Conservation (phyloP, 805 yeast genomes). For the Hyphopichia homilentoma region DNA sequence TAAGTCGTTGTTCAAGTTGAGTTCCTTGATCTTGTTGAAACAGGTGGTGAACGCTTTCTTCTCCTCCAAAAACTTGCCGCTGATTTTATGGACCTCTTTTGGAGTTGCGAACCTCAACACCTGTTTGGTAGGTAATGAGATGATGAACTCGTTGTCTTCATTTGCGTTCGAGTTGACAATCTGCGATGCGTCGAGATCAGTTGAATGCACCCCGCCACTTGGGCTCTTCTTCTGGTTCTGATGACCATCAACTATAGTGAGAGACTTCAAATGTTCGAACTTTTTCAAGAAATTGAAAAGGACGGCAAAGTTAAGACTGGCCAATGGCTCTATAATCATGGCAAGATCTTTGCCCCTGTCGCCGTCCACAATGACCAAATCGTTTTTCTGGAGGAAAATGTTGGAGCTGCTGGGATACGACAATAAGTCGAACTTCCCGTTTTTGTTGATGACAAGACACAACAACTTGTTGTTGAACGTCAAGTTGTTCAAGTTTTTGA, state of each 20-base stretch:
- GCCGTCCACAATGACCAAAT: conserved; percentile 76
- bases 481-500: conserved; percentile 39
- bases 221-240: conserved; percentile 13
- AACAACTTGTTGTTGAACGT: conserved; percentile 38
- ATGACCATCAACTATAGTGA: conserved; percentile 26
- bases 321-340: conserved; percentile 62
- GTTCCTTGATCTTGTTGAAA: conserved; percentile 41
- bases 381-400: conserved; percentile 52
- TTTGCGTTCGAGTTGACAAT: conserved; percentile 39
- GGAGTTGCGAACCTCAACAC: conserved; percentile 74
- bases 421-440: conserved; percentile 66
- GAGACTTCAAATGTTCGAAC: conserved; percentile 60
- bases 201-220: conserved; percentile 38
- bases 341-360: conserved; percentile 82
- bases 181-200: conserved; percentile 27
- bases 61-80: conserved; percentile 66
- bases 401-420: conserved; percentile 66
- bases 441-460: conserved; percentile 53
- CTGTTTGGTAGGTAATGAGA: conserved; percentile 71
- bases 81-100: conserved; percentile 59
- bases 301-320: conserved; percentile 62
- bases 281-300: conserved; percentile 72
- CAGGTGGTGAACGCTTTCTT: conserved; percentile 68
- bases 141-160: conserved; percentile 59
- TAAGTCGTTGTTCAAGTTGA: conserved; percentile 43